Evolutionary conservation across 495 filamentous ascomycete species (phyloP).

Genomic region (Evansstolkia leycettana): DNA sequence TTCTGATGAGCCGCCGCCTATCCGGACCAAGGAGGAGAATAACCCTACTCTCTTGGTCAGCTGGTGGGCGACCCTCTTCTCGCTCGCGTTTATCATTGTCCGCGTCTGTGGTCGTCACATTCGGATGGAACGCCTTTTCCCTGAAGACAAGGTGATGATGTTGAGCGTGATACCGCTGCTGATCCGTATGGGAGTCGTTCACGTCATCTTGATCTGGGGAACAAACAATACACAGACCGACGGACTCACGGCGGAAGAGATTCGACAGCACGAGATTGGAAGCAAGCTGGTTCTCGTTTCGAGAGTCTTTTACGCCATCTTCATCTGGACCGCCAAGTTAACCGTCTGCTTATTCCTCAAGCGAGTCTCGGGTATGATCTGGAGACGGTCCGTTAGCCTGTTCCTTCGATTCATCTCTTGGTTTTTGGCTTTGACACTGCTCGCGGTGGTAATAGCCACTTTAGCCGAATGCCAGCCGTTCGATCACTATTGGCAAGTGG

Average conservation of each 20-base stretch:
- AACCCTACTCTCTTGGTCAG: slow-evolving; percentile 77
- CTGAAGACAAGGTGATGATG: slow-evolving; percentile 80
- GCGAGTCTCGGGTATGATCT: slow-evolving; percentile 54
- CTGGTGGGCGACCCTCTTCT: slow-evolving; percentile 87
- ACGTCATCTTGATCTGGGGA: slow-evolving; percentile 70
- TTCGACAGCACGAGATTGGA: slow-evolving; percentile 33
- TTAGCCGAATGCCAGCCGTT: slow-evolving; percentile 81
- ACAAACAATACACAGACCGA: slow-evolving; percentile 64
- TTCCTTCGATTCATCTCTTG: slow-evolving; percentile 57
- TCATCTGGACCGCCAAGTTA: slow-evolving; percentile 83
- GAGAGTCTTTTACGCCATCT: slow-evolving; percentile 44
- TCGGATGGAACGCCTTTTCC: slow-evolving; percentile 67
- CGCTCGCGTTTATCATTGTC: slow-evolving; percentile 65
- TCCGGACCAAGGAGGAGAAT: slow-evolving; percentile 39
- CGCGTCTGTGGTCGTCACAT: slow-evolving; percentile 69
- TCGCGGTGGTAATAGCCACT: slow-evolving; percentile 68
- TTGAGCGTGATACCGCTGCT: slow-evolving; percentile 68
- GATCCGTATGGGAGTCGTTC: slow-evolving; percentile 72
- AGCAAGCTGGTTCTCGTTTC: slow-evolving; percentile 41
- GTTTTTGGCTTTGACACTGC: slow-evolving; percentile 63
- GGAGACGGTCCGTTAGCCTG: slow-evolving; percentile 57
- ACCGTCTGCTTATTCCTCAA: slow-evolving; percentile 86
- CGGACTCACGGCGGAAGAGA: slow-evolving; percentile 26
- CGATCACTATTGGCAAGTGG: slow-evolving; percentile 78
- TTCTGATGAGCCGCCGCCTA: slow-evolving; percentile 39